Evolutionary conservation across 176 grass and related monocot genomes (phyloP).

Genomic region (Triticum aestivum): IWGSC_CS_RefSeq_v2.1 NC_057809.1:29657073-29657572

Average conservation of each 20-base stretch:
- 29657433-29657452: conserved; percentile 27
- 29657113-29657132: too few relatives aligned
- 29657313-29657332: conserved; percentile 61
- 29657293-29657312: conserved; percentile 32
- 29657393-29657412: conserved; percentile 41
- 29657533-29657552: conserved; percentile 24
- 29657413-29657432: conserved; percentile 68
- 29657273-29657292: conserved; percentile 52
- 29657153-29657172: too few relatives aligned
- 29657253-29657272: conserved; percentile 23
- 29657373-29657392: conserved; percentile 58
- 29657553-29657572: conserved; percentile 16
- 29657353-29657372: conserved; percentile 25
- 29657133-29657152: too few relatives aligned
- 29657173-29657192: too few relatives aligned
- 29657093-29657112: too few relatives aligned
- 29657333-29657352: conserved; percentile 30
- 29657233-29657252: neutral
- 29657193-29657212: too few relatives aligned
- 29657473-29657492: conserved; percentile 24
- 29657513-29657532: conserved; percentile 50
- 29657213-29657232: neutral
- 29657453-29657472: conserved; percentile 29
- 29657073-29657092: too few relatives aligned
- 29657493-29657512: conserved; percentile 37